Conservation (phyloP, 495 filamentous ascomycete genomes). For the Cairneyella variabilis region DNA sequence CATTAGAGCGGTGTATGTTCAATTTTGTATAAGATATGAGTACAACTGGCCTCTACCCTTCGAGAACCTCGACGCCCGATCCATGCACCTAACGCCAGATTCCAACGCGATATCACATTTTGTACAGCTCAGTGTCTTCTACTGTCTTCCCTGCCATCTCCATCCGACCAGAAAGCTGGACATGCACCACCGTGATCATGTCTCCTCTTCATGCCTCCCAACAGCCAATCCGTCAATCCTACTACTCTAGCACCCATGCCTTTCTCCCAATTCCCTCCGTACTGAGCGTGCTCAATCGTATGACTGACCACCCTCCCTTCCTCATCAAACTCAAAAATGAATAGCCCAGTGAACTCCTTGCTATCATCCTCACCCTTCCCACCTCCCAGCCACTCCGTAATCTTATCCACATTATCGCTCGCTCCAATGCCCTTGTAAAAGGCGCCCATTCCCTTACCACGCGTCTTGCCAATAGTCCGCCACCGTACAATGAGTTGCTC, state of each 20-base stretch:
- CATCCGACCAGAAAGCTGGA: constrained; percentile 35
- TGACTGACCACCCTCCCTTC: constrained; percentile 80
- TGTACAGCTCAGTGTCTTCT: constrained; percentile 36
- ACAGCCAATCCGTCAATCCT: constrained; percentile 82
- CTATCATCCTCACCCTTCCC: constrained; percentile 31
- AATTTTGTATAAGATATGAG: neutral
- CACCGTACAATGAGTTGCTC: constrained; percentile 87
- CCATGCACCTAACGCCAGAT: constrained; percentile 16
- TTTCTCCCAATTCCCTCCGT: constrained; percentile 66
- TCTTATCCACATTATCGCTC: constrained; percentile 45
- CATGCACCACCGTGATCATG: constrained; percentile 25
- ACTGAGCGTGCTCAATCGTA: constrained; percentile 89
- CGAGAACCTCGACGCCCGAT: neutral
- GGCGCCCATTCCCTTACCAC: constrained; percentile 30
- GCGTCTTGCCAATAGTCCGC: constrained; percentile 51
- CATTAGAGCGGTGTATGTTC: constrained; percentile 15
- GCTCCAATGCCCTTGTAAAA: constrained; percentile 37
- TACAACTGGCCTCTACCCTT: constrained; percentile 3
- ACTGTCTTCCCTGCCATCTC: constrained; percentile 40
- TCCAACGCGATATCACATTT: constrained; percentile 23
- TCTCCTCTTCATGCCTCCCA: constrained; percentile 55
- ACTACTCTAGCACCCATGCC: constrained; percentile 67
- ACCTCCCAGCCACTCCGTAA: constrained; percentile 43
- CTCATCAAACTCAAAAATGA: constrained; percentile 93
- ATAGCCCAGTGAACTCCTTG: constrained; percentile 74